Base-by-base conservation (phyloP, 2,329 filamentous ascomycete species). In the Sclerotinia borealis region DNA sequence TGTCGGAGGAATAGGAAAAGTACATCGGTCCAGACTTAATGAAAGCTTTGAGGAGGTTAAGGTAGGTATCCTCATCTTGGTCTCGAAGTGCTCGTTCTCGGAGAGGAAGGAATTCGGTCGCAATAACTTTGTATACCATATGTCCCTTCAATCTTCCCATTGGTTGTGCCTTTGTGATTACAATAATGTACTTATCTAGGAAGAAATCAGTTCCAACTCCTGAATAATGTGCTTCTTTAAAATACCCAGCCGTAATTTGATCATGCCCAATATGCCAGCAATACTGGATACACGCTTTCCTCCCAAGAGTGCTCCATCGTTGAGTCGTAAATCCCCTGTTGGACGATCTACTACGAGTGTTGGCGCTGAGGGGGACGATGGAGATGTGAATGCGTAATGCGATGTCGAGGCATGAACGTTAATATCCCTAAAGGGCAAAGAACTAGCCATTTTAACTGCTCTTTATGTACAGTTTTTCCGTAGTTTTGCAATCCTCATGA, bases 1-100 rank as follows among this genome's bases (percentile, higher is more conserved):
- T 84, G 77, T 99, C 95, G 75, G 96, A 86, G 10, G 93, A 93
- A 80, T 99, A 99, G 63, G 95, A 98, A 74, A 97, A 99, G 83
- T 96, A 98, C 88, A 98, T 92, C 10, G 93, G 92, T 0, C 90
- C 91, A 15, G 85, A 87, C 75, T 90, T 89, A 70, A 99, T 83
- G 67, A 95, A 87, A 54, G 83, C 85, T 76, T 92, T 92, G 70
- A 99, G 84, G 61, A 98, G 82, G 56, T 81, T 78, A 61, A 98
- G 83, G 76, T 97, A 98, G 70, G 86, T 90, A 77, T 98, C 93
- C 81, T 99, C 95, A 75, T 99, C 95, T 50, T 88, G 86, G 74
- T 99, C 95, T 77, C 90, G 91, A 66, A 98, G 86, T 69, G 91
- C 89, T 69, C 92, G 89, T 78, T 98, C 95, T 77, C 93, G 92